A percentile compares a stretch with the other conserved stretches of the same genome.
These are phyloP conservation scores for Xylaria scruposa DNA, from an alignment of 495 filamentous ascomycete species.

Conservation along the genomic window DNA sequence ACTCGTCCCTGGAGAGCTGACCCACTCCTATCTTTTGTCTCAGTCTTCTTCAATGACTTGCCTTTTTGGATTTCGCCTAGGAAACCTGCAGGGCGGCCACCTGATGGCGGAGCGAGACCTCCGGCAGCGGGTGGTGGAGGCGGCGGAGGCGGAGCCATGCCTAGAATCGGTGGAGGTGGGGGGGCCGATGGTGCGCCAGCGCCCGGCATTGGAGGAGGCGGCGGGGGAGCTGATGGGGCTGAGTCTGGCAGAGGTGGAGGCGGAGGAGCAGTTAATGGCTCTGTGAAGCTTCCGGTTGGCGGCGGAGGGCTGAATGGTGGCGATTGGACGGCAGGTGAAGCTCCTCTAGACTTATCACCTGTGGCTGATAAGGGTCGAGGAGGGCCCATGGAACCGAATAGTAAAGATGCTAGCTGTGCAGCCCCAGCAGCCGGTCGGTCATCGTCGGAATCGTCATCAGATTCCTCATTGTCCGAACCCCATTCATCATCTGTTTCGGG, in stretches of 20 bases:
- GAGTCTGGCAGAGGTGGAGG: slow-evolving; percentile 53
- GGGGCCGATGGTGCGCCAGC: slow-evolving; percentile 44
- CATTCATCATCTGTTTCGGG: slow-evolving; percentile 76
- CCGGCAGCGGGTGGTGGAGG: slow-evolving; percentile 57
- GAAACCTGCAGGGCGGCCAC: slow-evolving; percentile 64
- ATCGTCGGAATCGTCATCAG: slow-evolving; percentile 73
- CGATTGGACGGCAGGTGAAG: slow-evolving; percentile 50
- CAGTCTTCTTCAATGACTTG: slow-evolving; percentile 76
- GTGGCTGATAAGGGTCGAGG: slow-evolving; percentile 85
- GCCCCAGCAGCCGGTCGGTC: slow-evolving; percentile 80
- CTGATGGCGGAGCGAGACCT: slow-evolving; percentile 42
- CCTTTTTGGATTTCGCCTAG: slow-evolving; percentile 83
- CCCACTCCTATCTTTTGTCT: slow-evolving; percentile 83
- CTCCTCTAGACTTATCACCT: slow-evolving; percentile 68
- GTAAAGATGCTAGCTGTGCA: slow-evolving; percentile 87
- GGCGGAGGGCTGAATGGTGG: slow-evolving; percentile 45
- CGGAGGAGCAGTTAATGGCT: slow-evolving; percentile 44
- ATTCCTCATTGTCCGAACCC: slow-evolving; percentile 82
- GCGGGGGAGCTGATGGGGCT: slow-evolving; percentile 31
- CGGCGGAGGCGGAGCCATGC: slow-evolving; percentile 61
- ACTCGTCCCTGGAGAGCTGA: slow-evolving; percentile 76
- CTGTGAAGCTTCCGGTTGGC: slow-evolving; percentile 46
- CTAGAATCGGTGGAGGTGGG: slow-evolving; percentile 61
- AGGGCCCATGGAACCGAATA: slow-evolving; percentile 97
- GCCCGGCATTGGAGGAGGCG: slow-evolving; percentile 50